phyloP scores from a whole-genome alignment of 2,329 filamentous ascomycete genomes.

The Stylonectria norvegica region DNA sequence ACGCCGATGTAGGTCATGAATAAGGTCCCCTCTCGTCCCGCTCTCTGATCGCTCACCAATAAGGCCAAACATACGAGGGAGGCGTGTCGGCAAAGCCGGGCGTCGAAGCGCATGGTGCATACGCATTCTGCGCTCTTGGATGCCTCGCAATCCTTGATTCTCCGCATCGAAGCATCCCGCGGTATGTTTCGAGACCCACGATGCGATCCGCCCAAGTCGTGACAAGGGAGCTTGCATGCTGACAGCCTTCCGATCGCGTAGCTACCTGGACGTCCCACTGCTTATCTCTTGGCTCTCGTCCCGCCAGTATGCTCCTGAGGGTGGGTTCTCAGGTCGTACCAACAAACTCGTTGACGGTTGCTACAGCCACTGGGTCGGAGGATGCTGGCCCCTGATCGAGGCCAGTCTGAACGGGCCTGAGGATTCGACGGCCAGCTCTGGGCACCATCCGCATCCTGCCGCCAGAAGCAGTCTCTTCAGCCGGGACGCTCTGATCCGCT shows the following conservation, averaged over 20 bases:
- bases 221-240: constrained; percentile 33
- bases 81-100: constrained; percentile 84
- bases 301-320: constrained; percentile 85
- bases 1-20: constrained; percentile 62
- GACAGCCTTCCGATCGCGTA: constrained; percentile 37
- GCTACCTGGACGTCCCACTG: constrained; percentile 71
- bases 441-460: constrained; percentile 29
- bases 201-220: constrained; percentile 31
- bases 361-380: constrained; percentile 97
- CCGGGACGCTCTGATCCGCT: constrained; percentile 79
- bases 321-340: constrained; percentile 87
- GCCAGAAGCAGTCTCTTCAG: constrained; percentile 62
- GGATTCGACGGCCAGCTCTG: constrained; percentile 27
- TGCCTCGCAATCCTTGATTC: constrained; percentile 82
- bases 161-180: constrained; percentile 69
- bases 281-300: constrained; percentile 86
- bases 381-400: constrained; percentile 89
- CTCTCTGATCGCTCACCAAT: constrained; percentile 19
- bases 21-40: constrained; percentile 10
- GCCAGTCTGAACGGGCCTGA: constrained; percentile 62
- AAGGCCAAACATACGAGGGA: constrained; percentile 91
- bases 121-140: constrained; percentile 90
- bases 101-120: constrained; percentile 91
- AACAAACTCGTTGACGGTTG: constrained; percentile 98
- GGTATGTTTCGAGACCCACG: constrained; percentile 47